Conservation (phyloP, 208 protist genomes). For the Entamoeba histolytica region DNA sequence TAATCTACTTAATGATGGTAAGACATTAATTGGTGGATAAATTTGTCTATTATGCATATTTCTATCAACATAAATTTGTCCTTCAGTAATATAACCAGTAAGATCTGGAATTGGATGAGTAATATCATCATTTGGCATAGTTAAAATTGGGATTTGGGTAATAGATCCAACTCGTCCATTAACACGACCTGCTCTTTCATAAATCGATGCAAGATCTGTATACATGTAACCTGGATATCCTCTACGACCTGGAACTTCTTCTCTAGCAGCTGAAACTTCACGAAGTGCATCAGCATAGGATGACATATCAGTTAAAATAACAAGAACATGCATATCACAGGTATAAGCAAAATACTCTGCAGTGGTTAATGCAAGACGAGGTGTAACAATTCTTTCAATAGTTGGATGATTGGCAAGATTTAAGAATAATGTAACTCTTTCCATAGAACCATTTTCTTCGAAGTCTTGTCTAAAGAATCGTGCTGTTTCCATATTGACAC, state of each 20-base stretch:
- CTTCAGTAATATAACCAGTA: conserved; percentile 97
- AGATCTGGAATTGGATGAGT: conserved; percentile 99
- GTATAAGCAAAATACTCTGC: conserved; percentile 99
- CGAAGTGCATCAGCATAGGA: conserved; percentile 98
- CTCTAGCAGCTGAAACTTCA: conserved; percentile 93
- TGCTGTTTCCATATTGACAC: conserved; percentile 95
- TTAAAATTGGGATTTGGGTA: conserved; percentile 98
- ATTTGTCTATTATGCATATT: conserved; percentile 90
- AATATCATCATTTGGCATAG: conserved; percentile 99
- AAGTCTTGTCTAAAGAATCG: conserved; percentile 98
- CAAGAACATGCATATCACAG: conserved; percentile 81
- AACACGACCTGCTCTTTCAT: conserved; percentile 97
- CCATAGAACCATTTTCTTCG: conserved; percentile 92
- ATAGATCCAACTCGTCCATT: conserved; percentile 83
- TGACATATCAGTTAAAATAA: conserved; percentile 73
- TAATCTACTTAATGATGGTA: conserved; percentile 96
- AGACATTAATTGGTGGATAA: conserved; percentile 98
- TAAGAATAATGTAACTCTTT: conserved; percentile 81
- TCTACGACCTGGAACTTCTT: conserved; percentile 91
- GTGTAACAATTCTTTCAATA: conserved; percentile 99
- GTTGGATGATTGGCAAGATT: conserved; percentile 93
- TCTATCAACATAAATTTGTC: conserved; percentile 96
- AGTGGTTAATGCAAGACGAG: conserved; percentile 79
- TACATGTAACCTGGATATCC: conserved; percentile 99
- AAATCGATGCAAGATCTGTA: conserved; percentile 96